Percentiles rank a stretch among this genome's conserved stretches.
phyloP scores from a whole-genome alignment of 371 early-diverging fungal genomes.

The Rhizopus delemar region DNA sequence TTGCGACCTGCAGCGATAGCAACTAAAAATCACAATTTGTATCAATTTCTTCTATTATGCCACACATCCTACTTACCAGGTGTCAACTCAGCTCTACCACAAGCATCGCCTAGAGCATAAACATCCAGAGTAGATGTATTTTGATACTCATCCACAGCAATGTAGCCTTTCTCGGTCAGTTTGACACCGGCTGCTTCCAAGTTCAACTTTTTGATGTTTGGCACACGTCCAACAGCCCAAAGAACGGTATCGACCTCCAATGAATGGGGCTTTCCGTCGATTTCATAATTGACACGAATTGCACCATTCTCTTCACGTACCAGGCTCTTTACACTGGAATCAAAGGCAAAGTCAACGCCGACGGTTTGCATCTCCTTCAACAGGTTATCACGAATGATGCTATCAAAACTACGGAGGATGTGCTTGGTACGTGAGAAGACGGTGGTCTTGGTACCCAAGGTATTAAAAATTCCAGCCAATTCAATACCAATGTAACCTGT shows the following conservation, averaged over 20 bases:
- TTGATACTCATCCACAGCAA: constrained; percentile 86
- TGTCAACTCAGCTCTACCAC: constrained; percentile 90
- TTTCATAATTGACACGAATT: constrained; percentile 47
- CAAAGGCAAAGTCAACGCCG: constrained; percentile 76
- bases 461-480: constrained; percentile 91
- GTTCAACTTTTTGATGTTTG: constrained; percentile 72
- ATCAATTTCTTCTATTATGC: neutral
- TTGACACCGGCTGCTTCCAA: constrained; percentile 69
- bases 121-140: constrained; percentile 71
- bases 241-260: constrained; percentile 71
- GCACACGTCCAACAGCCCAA: constrained; percentile 89
- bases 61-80: constrained; percentile 58
- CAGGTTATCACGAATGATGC: constrained; percentile 80
- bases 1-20: constrained; percentile 95
- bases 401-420: constrained; percentile 92
- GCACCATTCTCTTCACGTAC: constrained; percentile 32
- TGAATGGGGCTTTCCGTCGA: constrained; percentile 35
- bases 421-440: constrained; percentile 84
- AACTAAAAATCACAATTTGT: constrained; percentile 37
- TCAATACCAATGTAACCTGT: constrained; percentile 96
- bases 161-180: constrained; percentile 64
- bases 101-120: constrained; percentile 95
- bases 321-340: constrained; percentile 58
- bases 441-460: constrained; percentile 85
- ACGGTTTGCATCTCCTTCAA: constrained; percentile 73